Evolutionary conservation across 352 stramenopile genomes (phyloP), one percentile per base, ranked within the genome.

Genomic region (Lagenidium giganteum): DNA sequence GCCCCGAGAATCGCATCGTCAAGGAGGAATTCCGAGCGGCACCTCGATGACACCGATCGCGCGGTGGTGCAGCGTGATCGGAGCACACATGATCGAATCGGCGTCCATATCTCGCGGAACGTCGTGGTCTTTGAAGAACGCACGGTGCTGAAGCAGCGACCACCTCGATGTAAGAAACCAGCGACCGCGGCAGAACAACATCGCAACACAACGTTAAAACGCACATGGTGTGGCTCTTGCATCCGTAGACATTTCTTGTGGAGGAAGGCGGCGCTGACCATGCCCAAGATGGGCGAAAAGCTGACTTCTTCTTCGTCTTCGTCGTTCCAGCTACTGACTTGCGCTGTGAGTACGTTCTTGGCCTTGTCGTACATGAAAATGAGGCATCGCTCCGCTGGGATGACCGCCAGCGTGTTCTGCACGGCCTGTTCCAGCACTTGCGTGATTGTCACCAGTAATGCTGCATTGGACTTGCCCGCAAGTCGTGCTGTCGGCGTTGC

Each of bases 31-130:
- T n/a, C n/a, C n/a, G n/a, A 28, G 14, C 18, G 31, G 5, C 22
- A 76, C 65, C 51, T 77, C 42, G 32, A 77, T 68, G 21, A 77
- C 60, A n/a, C 51, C 66, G 14, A 67, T 48, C 17, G 43, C 63
- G 4, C 60, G 59, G 28, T 57, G 63, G 30, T 63, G 56, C 37
- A 77, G 37, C 22, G 71, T 57, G 31, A 77, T 49, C 3, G 66
- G 66, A 0, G 63, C 49, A 18, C 66, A 77, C 8, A 74, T 21
- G 32, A 77, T 70, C n/a, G 66, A 74, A 44, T 74, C 56, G 21
- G 69, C 60, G 5, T 44, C 35, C 35, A 77, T 58, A 29, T 62
- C 57, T 36, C 66, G 74, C 21, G 66, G 66, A 0, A 50, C 50
- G 39, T 77, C 66, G 30, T 74, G 67, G 26, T 77, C 66, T 6